Conservation (phyloP, 2,329 filamentous ascomycete genomes). For the Diplodia seriata region DNA sequence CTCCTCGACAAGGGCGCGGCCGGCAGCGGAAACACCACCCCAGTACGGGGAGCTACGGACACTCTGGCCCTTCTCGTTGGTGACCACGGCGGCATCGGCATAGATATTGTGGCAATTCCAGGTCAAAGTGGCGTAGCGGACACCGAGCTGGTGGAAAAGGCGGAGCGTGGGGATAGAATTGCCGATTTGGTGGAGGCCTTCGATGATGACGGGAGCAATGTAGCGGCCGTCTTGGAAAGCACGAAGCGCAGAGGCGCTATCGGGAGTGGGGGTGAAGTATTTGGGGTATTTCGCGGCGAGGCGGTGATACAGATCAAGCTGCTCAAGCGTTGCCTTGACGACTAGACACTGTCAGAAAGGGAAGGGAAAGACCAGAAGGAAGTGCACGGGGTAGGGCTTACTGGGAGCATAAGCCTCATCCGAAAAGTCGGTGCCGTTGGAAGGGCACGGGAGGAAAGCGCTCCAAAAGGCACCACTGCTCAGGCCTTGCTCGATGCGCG, state of each 20-base stretch:
- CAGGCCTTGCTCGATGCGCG: constrained; percentile 72
- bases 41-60: constrained; percentile 63
- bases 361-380: not conserved
- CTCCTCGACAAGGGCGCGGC: constrained; percentile 74
- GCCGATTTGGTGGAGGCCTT: constrained; percentile 92
- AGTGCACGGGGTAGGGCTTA: constrained; percentile 48
- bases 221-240: constrained; percentile 52
- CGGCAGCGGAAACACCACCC: constrained; percentile 75
- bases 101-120: constrained; percentile 94
- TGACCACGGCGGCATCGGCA: constrained; percentile 79
- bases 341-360: constrained; percentile 47
- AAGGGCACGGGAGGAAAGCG: constrained; percentile 79
- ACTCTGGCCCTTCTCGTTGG: constrained; percentile 51
- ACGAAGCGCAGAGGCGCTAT: constrained; percentile 66
- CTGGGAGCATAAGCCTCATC: constrained; percentile 73
- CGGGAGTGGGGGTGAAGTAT: constrained; percentile 70
- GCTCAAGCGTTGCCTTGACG: constrained; percentile 72
- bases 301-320: constrained; percentile 75
- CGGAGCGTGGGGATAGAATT: constrained; percentile 80
- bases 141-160: constrained; percentile 77
- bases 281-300: constrained; percentile 69
- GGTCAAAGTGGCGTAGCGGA: constrained; percentile 86
- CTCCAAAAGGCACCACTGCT: constrained; percentile 94
- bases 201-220: constrained; percentile 48
- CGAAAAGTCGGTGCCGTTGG: constrained; percentile 74